These are phyloP conservation scores for Botryosphaeria dothidea DNA, from an alignment of 2,329 filamentous ascomycete genomes.

Conservation along the genomic window DNA sequence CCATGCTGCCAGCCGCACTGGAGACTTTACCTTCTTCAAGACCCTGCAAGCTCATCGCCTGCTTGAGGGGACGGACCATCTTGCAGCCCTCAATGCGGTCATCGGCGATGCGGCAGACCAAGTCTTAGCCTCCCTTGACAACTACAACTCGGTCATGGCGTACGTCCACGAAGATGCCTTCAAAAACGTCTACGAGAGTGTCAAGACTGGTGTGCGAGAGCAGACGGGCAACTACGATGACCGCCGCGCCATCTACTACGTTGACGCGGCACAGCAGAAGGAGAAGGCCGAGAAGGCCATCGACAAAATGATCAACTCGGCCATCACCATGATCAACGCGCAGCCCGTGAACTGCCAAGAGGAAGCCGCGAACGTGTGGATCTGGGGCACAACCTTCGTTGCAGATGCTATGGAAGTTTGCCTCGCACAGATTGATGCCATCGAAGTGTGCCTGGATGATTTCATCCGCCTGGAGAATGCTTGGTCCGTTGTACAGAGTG, in stretches of 20 bases:
- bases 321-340: slow-evolving; percentile 45
- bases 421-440: slow-evolving; percentile 39
- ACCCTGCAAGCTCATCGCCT: slow-evolving; percentile 46
- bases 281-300: slow-evolving; percentile 49
- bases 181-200: slow-evolving; percentile 46
- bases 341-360: slow-evolving; percentile 41
- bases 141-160: slow-evolving; percentile 47
- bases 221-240: slow-evolving; percentile 15
- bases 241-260: slow-evolving; percentile 40
- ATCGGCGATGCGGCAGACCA: slow-evolving; percentile 46
- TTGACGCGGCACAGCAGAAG: slow-evolving; percentile 47
- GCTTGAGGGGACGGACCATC: slow-evolving; percentile 47
- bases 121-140: slow-evolving; percentile 46
- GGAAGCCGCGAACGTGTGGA: slow-evolving; percentile 46
- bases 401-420: slow-evolving; percentile 47
- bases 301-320: slow-evolving; percentile 48
- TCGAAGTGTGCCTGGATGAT: slow-evolving; percentile 45
- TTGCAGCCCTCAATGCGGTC: slow-evolving; percentile 41
- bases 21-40: slow-evolving; percentile 51
- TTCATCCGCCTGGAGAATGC: slow-evolving; percentile 49
- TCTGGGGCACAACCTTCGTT: slow-evolving; percentile 46
- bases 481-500: slow-evolving; percentile 44
- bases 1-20: slow-evolving; percentile 44
- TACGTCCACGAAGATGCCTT: slow-evolving; percentile 50
- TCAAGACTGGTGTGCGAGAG: slow-evolving; percentile 34